These are phyloP conservation scores for Setaria viridis DNA, from an alignment of 202 grass and related monocot genomes.

Conservation along the genomic window DNA sequence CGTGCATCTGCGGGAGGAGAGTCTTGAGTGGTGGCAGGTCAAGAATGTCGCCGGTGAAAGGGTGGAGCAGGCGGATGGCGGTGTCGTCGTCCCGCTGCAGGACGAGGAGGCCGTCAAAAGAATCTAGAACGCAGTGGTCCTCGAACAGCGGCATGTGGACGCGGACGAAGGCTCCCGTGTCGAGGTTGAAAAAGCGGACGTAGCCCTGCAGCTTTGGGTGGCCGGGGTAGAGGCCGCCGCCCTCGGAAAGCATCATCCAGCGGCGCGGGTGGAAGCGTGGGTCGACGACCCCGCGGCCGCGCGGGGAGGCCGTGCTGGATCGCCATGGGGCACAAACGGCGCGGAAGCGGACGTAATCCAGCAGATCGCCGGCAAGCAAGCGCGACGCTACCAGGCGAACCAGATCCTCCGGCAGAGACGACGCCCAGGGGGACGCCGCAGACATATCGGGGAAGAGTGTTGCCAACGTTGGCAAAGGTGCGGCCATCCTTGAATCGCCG, in stretches of 20 bases:
- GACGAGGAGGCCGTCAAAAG: neutral
- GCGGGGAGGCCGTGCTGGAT: neutral
- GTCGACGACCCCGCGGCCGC: neutral
- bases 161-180: neutral
- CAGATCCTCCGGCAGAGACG: neutral
- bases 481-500: no score
- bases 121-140: neutral
- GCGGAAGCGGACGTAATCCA: neutral
- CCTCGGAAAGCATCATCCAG: neutral
- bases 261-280: constrained; percentile 2
- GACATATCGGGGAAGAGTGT: no score
- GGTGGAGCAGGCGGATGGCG: constrained; percentile 17
- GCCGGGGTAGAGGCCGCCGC: neutral
- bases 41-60: constrained; percentile 21
- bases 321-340: neutral
- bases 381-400: neutral
- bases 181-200: neutral
- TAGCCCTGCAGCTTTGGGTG: neutral
- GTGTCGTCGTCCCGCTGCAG: constrained; percentile 6
- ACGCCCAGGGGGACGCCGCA: neutral
- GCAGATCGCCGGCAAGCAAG: neutral
- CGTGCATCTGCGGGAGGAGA: neutral
- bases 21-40: neutral
- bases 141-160: neutral
- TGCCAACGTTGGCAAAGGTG: no score